Percentiles rank a stretch among this genome's conserved stretches.
Evolutionary conservation across 2,329 filamentous ascomycete genomes (phyloP).

Genomic region (Hymenoscyphus infarciens): DNA sequence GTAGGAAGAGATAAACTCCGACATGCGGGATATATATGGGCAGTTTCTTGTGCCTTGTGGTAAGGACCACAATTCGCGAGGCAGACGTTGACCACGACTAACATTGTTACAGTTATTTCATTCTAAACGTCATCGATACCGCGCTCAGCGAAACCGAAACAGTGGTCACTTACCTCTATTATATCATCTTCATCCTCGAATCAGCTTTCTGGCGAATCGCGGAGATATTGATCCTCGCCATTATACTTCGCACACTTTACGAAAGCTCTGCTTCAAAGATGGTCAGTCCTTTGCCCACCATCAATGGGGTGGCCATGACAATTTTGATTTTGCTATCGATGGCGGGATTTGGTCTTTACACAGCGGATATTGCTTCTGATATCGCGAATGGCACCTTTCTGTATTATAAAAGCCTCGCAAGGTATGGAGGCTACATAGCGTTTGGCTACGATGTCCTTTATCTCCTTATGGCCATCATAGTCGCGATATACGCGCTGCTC

Average conservation of each 20-base stretch:
- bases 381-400: neutral
- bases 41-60: neutral
- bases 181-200: conserved; percentile 5
- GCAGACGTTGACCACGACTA: neutral
- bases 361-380: neutral
- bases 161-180: conserved; percentile 5
- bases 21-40: neutral
- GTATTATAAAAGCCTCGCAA: too few species aligned
- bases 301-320: neutral
- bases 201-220: neutral
- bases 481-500: neutral
- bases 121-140: neutral
- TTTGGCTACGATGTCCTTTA: conserved; percentile 3
- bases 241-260: conserved; percentile 7
- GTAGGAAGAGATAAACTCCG: conserved; percentile 6
- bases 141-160: neutral
- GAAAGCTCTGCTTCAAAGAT: conserved; percentile 1
- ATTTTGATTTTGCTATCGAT: neutral
- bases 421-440: neutral
- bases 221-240: conserved; percentile 4
- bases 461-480: neutral
- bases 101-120: neutral
- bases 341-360: neutral
- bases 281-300: neutral
- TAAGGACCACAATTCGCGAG: neutral